Conservation (phyloP, 768 basidiomycete species). For the Boletus coccyginus region DNA sequence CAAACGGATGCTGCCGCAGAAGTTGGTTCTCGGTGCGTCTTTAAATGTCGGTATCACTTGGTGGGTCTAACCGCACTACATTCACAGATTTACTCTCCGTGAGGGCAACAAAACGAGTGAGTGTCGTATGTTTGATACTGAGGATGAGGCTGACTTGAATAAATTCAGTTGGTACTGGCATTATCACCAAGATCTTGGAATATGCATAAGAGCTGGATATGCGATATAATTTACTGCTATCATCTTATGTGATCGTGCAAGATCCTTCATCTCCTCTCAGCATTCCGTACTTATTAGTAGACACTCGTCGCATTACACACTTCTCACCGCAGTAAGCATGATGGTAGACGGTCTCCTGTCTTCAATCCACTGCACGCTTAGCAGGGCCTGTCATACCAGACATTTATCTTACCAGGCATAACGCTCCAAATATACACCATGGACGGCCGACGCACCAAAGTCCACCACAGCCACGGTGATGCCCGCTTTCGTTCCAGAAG, state of each 20-base stretch:
- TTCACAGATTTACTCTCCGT: constrained; percentile 75
- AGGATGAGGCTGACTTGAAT: constrained; percentile 10
- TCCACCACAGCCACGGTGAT: too few species aligned
- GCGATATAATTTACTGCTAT: constrained; percentile 19
- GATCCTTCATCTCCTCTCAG: constrained; percentile 23
- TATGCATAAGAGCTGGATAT: constrained; percentile 24
- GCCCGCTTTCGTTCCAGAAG: too few species aligned
- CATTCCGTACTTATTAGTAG: constrained; percentile 17
- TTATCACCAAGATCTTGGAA: constrained; percentile 82
- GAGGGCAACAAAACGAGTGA: constrained; percentile 92
- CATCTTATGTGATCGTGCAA: constrained; percentile 16
- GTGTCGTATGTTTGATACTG: constrained; percentile 19
- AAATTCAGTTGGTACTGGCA: constrained; percentile 81
- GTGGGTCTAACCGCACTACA: not conserved
- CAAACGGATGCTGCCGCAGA: constrained; percentile 87
- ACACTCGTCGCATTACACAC: not conserved
- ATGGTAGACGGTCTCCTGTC: not conserved
- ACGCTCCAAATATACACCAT: not conserved
- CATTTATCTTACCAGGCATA: not conserved
- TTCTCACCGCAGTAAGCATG: not conserved
- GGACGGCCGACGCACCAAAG: too few species aligned
- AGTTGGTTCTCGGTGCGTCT: constrained; percentile 69
- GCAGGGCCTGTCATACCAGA: not conserved
- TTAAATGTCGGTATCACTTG: not conserved
- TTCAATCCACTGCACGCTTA: too few species aligned